These are phyloP conservation scores for Colletotrichum sp. DNA, from an alignment of 2,329 filamentous ascomycete species.

Conservation along the genomic window DNA sequence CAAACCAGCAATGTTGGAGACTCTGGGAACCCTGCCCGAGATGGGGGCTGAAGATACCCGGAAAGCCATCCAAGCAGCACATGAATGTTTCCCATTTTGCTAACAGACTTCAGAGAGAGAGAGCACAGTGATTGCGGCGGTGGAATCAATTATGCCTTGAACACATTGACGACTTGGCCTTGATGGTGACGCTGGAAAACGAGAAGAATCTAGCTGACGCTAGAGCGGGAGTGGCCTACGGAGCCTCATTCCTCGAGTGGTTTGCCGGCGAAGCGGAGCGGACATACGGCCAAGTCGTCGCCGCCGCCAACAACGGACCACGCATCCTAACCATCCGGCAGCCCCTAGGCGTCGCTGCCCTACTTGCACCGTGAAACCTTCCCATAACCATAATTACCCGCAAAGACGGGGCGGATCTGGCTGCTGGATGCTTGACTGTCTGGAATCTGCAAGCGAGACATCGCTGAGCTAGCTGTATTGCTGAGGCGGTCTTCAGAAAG, in stretches of 20 bases:
- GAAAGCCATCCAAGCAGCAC: not conserved
- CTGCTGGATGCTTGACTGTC: conserved; percentile 71
- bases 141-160: not conserved
- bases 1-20: not conserved
- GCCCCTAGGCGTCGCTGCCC: conserved; percentile 69
- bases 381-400: conserved; percentile 32
- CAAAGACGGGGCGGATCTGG: conserved; percentile 59
- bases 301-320: conserved; percentile 49
- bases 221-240: conserved; percentile 62
- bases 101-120: not conserved
- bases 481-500: conserved; percentile 34
- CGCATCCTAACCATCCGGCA: conserved; percentile 67
- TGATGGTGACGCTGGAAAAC: conserved; percentile 72
- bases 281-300: conserved; percentile 65
- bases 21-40: not conserved
- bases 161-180: conserved; percentile 34
- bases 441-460: conserved; percentile 28
- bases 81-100: not conserved
- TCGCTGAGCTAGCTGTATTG: conserved; percentile 40
- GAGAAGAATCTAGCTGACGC: conserved; percentile 69
- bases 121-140: not conserved
- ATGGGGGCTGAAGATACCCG: not conserved
- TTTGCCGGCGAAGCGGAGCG: conserved; percentile 66
- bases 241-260: conserved; percentile 66
- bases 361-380: conserved; percentile 61